Evolutionary conservation across 78 protist species (phyloP).

Genomic region (Anaeramoeba ignava): DNA sequence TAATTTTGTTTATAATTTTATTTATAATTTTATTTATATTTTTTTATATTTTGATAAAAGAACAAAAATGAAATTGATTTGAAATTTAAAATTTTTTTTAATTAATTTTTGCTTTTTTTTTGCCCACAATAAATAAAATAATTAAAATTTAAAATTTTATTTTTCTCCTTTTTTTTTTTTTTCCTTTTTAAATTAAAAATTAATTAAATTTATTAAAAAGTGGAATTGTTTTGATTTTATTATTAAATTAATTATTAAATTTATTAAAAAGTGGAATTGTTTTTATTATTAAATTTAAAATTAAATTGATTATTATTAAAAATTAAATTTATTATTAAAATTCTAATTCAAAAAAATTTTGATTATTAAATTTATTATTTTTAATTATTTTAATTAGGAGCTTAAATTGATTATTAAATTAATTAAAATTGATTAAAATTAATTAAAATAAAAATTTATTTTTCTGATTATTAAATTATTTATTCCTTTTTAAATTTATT

Average conservation of each 20-base stretch:
- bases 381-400: not conserved
- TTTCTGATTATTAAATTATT: too few species aligned
- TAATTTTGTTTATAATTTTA: too few species aligned
- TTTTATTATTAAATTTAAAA: too few species aligned
- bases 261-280: too few species aligned
- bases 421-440: not conserved
- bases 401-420: not conserved
- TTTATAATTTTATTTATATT: conserved; percentile 2
- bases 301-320: too few species aligned
- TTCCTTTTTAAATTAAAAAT: not conserved
- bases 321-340: too few species aligned
- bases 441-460: conserved; percentile 1
- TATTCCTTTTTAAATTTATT: too few species aligned
- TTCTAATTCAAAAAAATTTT: too few species aligned
- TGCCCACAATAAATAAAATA: not conserved
- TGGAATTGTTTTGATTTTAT: too few species aligned
- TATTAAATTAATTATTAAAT: too few species aligned
- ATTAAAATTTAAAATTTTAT: conserved; percentile 1
- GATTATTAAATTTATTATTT: too few species aligned
- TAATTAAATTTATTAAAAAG: not conserved
- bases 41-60: not conserved
- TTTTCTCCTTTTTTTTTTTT: conserved; percentile 4
- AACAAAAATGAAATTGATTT: too few species aligned
- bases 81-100: not conserved
- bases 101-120: not conserved